phyloP scores from a whole-genome alignment of 1,284 basidiomycete species.

The Rugiboletus extremiorientalis region DNA sequence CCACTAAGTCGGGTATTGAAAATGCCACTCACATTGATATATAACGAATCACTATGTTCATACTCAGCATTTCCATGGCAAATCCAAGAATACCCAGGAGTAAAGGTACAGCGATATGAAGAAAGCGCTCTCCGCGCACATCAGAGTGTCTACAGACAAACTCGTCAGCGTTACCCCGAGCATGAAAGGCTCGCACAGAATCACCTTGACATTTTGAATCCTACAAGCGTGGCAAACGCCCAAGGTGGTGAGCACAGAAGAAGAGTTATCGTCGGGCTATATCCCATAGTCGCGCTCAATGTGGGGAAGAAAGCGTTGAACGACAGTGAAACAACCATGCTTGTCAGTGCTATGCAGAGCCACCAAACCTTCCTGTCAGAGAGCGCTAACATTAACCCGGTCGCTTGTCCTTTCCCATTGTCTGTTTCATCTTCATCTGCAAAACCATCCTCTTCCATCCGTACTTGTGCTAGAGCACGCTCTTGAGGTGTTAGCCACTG shows the following conservation, averaged over 20 bases:
- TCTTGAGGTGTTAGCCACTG: conserved; percentile 64
- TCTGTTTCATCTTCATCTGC: conserved; percentile 12
- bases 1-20: background rate
- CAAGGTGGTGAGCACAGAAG: conserved; percentile 65
- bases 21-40: conserved; percentile 56
- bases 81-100: conserved; percentile 69
- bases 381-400: conserved; percentile 41
- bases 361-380: conserved; percentile 62
- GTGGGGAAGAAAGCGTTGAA: conserved; percentile 65
- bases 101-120: conserved; percentile 58
- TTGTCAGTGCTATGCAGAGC: conserved; percentile 48
- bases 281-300: conserved; percentile 55
- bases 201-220: conserved; percentile 40
- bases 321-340: conserved; percentile 50
- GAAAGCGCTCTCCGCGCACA: conserved; percentile 61
- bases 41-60: conserved; percentile 68
- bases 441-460: conserved; percentile 70
- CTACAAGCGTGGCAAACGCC: conserved; percentile 53
- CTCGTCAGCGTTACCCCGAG: background rate
- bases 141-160: conserved; percentile 63
- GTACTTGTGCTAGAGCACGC: conserved; percentile 63
- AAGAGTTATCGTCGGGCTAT: conserved; percentile 49
- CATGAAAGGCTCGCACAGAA: conserved; percentile 14
- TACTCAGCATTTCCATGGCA: conserved; percentile 67
- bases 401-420: conserved; percentile 5